Evolutionary conservation across 2,329 filamentous ascomycete species (phyloP).

Genomic region (Diplodia seriata): DNA sequence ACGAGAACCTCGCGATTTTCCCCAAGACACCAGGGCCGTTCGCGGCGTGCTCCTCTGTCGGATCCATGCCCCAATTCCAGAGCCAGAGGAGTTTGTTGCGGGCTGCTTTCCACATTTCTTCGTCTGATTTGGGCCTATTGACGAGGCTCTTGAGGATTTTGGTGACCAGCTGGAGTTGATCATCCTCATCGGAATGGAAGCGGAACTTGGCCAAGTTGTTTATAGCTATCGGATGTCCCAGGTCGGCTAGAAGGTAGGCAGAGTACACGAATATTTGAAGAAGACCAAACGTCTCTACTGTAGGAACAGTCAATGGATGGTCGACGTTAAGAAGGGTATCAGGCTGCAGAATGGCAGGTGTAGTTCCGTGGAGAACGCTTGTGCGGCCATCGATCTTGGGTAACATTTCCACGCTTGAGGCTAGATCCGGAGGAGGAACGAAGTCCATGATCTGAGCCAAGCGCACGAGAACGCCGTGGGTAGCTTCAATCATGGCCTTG

Average conservation of each 20-base stretch:
- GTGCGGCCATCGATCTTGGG: conserved; percentile 51
- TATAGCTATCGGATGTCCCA: conserved; percentile 52
- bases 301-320: conserved; percentile 71
- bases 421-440: conserved; percentile 61
- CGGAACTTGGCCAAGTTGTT: conserved; percentile 63
- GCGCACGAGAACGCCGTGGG: conserved; percentile 66
- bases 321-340: conserved; percentile 61
- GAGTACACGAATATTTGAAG: conserved; percentile 67
- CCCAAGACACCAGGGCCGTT: conserved; percentile 61
- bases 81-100: conserved; percentile 75
- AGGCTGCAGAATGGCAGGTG: conserved; percentile 48
- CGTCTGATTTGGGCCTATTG: conserved; percentile 65
- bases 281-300: conserved; percentile 61
- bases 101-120: conserved; percentile 64
- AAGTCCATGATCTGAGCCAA: conserved; percentile 67
- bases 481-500: conserved; percentile 63
- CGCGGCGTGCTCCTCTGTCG: conserved; percentile 44
- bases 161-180: conserved; percentile 67
- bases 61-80: conserved; percentile 70
- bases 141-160: conserved; percentile 65
- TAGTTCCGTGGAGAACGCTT: conserved; percentile 43
- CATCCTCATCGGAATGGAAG: conserved; percentile 67
- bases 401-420: conserved; percentile 50
- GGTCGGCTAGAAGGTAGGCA: conserved; percentile 51
- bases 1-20: conserved; percentile 63